Conservation (phyloP, 352 stramenopile species). For the Globisporangium okanoganense region DNA sequence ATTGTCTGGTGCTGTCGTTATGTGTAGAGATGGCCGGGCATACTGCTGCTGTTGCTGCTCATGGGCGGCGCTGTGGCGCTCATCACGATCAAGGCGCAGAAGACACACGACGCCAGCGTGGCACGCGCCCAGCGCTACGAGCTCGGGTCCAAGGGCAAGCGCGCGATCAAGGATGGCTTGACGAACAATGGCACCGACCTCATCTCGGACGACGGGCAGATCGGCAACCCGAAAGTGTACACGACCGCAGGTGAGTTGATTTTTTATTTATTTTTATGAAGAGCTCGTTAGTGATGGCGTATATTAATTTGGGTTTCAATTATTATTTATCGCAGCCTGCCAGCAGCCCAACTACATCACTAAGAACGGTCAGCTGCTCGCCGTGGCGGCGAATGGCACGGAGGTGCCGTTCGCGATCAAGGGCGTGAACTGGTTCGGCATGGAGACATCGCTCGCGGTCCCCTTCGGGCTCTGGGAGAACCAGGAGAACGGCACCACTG, state of each 20-base stretch:
- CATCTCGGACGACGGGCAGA: conserved; percentile 42
- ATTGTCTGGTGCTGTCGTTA: background rate
- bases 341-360: conserved; percentile 71
- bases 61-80: conserved; percentile 14
- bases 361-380: conserved; percentile 62
- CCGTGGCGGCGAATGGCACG: conserved; percentile 62
- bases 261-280: background rate
- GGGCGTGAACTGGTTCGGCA: conserved; percentile 77
- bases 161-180: conserved; percentile 24
- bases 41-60: conserved; percentile 26
- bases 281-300: background rate
- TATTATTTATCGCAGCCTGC: conserved; percentile 24
- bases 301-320: no score
- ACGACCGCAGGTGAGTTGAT: conserved; percentile 10
- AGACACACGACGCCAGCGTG: conserved; percentile 6
- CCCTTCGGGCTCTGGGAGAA: conserved; percentile 82
- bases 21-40: conserved; percentile 26
- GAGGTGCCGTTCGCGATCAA: conserved; percentile 70
- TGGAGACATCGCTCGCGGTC: conserved; percentile 63
- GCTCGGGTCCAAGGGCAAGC: conserved; percentile 9
- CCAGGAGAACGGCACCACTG: conserved; percentile 63
- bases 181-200: conserved; percentile 22
- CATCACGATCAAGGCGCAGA: conserved; percentile 16
- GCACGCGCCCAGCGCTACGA: conserved; percentile 12
- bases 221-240: conserved; percentile 57